Base-by-base conservation (phyloP, 2,329 filamentous ascomycete genomes). In the Trichophyton equinum region DNA sequence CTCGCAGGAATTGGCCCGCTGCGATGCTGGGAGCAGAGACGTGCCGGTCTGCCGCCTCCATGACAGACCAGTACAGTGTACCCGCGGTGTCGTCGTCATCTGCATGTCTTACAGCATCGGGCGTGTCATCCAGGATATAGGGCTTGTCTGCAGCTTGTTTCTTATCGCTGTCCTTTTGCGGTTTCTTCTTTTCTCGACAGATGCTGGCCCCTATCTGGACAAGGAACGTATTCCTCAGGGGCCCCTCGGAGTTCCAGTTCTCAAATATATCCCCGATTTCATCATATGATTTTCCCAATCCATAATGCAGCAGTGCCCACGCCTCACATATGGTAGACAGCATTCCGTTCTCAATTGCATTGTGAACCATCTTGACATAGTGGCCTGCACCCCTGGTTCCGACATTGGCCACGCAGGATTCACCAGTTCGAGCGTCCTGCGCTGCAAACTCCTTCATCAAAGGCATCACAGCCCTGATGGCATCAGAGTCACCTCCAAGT, bases 321-420 rank as follows among this genome's bases (percentile, higher is more conserved):
- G 82, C 81, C 69, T 89, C 86, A 13, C 80, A 81, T 4, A 87
- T 77, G 0, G 80, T 77, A 59, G 73, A 81, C 75, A 89, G 81
- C 82, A 89, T 86, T 1, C 84, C 85, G 63, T 87, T 84, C 68
- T 89, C 85, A 63, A 89, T 88, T 0, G 85, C 85, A 64, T 89
- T 88, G 69, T 89, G 86, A 3, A 88, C 79, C 85, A 88, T 89
- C 75, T 89, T 89, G 46, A 88, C 84, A 67, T 85, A 89, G 69
- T 89, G 85, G 0, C 86, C 86, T 1, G 81, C 79, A 1, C 85
- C 85, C 0, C 81, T 81, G 1, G 81, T 79, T 0, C 86, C 85
- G 55, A 85, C 77, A 27, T 78, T 76, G 0, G 75, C 80, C 0
- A 86, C 83, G 65, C 85, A 88, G 0, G 84, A 78, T 9, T 76